Base-by-base conservation (phyloP, 2,329 filamentous ascomycete genomes). In the Fusarium sp. region DNA sequence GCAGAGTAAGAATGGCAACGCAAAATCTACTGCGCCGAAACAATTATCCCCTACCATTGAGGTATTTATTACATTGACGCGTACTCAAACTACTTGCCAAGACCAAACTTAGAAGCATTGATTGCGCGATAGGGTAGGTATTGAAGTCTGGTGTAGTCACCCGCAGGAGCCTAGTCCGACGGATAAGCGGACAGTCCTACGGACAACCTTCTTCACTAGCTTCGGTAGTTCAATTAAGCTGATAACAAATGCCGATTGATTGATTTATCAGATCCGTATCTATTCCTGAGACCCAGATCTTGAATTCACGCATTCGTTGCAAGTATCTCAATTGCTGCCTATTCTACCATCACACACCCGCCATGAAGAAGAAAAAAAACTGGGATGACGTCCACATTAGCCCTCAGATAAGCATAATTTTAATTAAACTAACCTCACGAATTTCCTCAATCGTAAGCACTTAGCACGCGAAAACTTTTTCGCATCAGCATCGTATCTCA, bases 341-440 rank as follows among this genome's bases (percentile, higher is more conserved):
- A 24, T 24, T 5, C 24, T 6, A 6, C 5, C 24, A 24, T 24
- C 24, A 24, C 24, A 6, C 6, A 6, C 6, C 6, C 24, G 24
- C 24, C 24, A 24, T 24, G 24, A 24, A 24, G 24, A 4, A 34
- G 11, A n/a, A 11, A 11, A 11, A 2, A 4, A 11, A 2, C 10
- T n/a, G 18, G n/a, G 10, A 11, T 38, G 3, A 18, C 18, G 10
- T 24, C 24, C 24, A 24, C 24, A 24, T 24, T 6, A 24, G 24
- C 24, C 24, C 3, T 24, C 24, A 38, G 6, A 38, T 38, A 38
- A n/a, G 34, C 34, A 38, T 38, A 38, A 38, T n/a, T 38, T 12
- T n/a, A n/a, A 38, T 38, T 11, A 1, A 7, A n/a, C 10, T 5
- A n/a, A 12, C 1, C 6, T 38, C 3, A 38, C 3, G 3, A 20